Evolutionary conservation across 2,329 filamentous ascomycete species (phyloP), one percentile per base, ranked within the genome.

Genomic region (Fusarium sp.): DNA sequence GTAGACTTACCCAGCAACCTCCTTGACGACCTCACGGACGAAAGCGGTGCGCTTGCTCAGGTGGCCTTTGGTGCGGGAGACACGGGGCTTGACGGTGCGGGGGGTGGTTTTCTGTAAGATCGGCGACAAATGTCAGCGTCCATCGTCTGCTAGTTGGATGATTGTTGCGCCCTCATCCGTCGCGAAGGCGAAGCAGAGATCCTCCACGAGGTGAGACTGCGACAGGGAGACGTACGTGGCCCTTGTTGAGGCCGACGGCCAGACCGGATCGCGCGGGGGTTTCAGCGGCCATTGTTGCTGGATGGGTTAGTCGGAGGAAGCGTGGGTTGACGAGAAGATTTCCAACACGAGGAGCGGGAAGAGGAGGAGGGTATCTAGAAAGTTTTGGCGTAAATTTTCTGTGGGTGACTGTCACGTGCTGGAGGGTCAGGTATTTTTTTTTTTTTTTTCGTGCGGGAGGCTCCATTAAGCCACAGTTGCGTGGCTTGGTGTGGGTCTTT

Each of bases 1-100:
- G 6, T 45, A 11, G 67, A 86, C 89, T 77, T 88, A 93, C 91
- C 91, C 95, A 81, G 93, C 89, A 81, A 98, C 95, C 86, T 99
- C 95, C 88, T 96, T 96, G 81, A 97, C 92, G 79, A 99, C 90
- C 78, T 97, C 93, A 75, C 95, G 88, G 74, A 98, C 94, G 84
- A 99, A 98, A 75, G 91, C 89, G 74, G 95, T 98, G 77, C 93
- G 90, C 90, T 96, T 97, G 85, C 91, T 96, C 78, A 96, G 85
- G 83, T 95, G 91, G 74, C 95, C 95, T 88, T 97, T 98, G 85
- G 89, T 93, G 74, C 90, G 85, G 77, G 89, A 91, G 76, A 93
- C 87, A 76, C 90, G 88, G 76, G 87, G 87, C 86, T 93, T 93
- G 79, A 82, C 80, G 76, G 90, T 89, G 78, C 92, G 88, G 74